phyloP scores from a whole-genome alignment of 371 early-diverging fungal genomes.

The Actinomucor elegans region DNA sequence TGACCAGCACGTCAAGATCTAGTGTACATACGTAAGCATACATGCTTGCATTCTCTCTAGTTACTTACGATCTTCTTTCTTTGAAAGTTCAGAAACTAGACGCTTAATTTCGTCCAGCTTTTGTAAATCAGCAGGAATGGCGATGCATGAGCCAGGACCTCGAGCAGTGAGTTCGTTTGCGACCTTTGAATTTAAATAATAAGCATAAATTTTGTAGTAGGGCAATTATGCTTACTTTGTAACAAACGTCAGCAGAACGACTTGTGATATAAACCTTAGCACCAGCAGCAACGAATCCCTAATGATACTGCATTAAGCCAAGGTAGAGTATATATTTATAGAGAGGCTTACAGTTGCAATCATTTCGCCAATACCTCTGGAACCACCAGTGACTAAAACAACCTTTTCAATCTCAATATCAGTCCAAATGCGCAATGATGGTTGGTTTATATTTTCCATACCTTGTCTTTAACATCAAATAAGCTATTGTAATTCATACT shows the following conservation, averaged over 20 bases:
- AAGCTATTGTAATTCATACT: constrained; percentile 51
- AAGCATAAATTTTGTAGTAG: background rate
- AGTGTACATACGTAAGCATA: background rate
- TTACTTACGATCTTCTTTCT: constrained; percentile 60
- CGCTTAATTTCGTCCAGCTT: constrained; percentile 53
- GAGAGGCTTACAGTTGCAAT: constrained; percentile 43
- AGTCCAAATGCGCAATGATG: background rate
- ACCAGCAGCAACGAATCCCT: constrained; percentile 74
- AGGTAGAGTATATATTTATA: background rate
- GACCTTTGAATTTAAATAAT: constrained; percentile 14
- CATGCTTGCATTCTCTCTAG: background rate
- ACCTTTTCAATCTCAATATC: constrained; percentile 61
- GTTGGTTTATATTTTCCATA: background rate
- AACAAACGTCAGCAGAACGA: constrained; percentile 62
- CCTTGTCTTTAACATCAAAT: constrained; percentile 70
- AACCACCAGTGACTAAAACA: constrained; percentile 85
- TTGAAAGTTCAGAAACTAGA: constrained; percentile 56
- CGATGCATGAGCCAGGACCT: constrained; percentile 72
- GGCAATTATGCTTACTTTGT: constrained; percentile 35
- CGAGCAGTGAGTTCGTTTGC: constrained; percentile 53
- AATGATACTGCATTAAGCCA: background rate
- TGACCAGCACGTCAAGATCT: constrained; percentile 82
- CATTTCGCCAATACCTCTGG: constrained; percentile 68
- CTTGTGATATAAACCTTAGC: constrained; percentile 77
- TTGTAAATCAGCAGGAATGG: constrained; percentile 79